These are phyloP conservation scores for thale cress (Arabidopsis thaliana) DNA, from an alignment of 345 rosid genomes.

Conservation along the genomic window TAIR10.1 NC_003071.7:17707001-17707500, in stretches of 20 bases:
- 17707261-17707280: conserved; percentile 8
- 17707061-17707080: neutral
- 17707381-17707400: conserved; percentile 13
- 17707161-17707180: neutral
- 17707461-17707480: conserved; percentile 17
- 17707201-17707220: neutral
- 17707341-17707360: neutral
- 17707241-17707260: neutral
- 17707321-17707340: conserved; percentile 2
- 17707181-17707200: neutral
- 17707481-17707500: conserved; percentile 7
- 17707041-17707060: conserved; percentile 7
- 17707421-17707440: conserved; percentile 18
- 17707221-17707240: neutral
- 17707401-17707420: conserved; percentile 5
- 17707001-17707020: conserved; percentile 20
- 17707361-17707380: conserved; percentile 5
- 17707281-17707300: neutral
- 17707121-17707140: neutral
- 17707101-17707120: neutral
- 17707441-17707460: conserved; percentile 17
- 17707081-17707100: neutral
- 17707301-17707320: neutral
- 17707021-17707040: conserved; percentile 4
- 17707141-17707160: neutral